Evolutionary conservation across 2,329 filamentous ascomycete genomes (phyloP), one percentile per base, ranked within the genome.

Genomic region (Malbranchea cinnamomea): DNA sequence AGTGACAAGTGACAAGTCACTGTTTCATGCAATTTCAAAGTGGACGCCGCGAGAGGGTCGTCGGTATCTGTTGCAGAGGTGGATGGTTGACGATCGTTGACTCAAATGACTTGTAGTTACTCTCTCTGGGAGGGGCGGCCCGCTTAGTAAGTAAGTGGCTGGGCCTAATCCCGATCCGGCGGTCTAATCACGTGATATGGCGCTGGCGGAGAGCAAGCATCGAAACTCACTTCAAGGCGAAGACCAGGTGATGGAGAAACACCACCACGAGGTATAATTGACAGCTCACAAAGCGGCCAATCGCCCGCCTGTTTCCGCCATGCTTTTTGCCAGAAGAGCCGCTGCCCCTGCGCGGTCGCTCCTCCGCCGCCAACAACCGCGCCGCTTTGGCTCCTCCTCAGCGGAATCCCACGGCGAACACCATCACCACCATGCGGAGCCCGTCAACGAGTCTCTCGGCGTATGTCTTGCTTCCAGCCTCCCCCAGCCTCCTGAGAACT

Each of bases 391-490:
- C 39, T 60, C 58, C 4, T 50, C 58, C 34, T 45, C 53, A 35
- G 53, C 52, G 41, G n/a, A n/a, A n/a, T n/a, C n/a, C n/a, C 49
- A 46, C 32, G 39, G 41, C 19, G n/a, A n/a, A n/a, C n/a, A n/a
- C n/a, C 41, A 41, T 22, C 37, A 49, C 40, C 42, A 46, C 38
- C 53, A 57, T 41, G 46, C 49, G 31, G 54, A 53, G 32, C 56
- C 59, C 28, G 58, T 60, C 36, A 60, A 56, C 34, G 59, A 63
- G 44, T 43, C 50, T 41, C 52, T 60, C 39, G 57, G 59, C 34
- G 59, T 63, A 56, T 42, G 59, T 50, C 42, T 28, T 24, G 17
- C 31, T 35, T 28, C 28, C 34, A 28, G 30, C 26, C 20, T 19
- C 27, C 15, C 14, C 22, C 26, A 6, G 10, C 26, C 11, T 4